Conservation (phyloP, 306 rosid species). For the Lathyrus tuberosus region DNA sequence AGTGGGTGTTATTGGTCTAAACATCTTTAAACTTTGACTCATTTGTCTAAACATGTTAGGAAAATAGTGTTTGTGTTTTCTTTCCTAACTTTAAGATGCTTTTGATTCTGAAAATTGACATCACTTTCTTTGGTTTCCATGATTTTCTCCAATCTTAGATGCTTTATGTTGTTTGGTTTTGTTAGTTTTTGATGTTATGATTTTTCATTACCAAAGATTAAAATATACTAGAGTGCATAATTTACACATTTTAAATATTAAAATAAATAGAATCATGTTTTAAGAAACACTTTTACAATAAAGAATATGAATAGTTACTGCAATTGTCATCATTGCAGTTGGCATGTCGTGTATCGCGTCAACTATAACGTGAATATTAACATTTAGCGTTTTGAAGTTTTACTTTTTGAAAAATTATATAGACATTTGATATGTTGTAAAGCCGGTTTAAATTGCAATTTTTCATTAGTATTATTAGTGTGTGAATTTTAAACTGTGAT, state of each 20-base stretch:
- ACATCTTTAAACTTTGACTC: neutral
- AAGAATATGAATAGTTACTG: too few relatives aligned
- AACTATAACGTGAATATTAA: too few relatives aligned
- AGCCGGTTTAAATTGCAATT: too few relatives aligned
- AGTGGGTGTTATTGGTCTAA: conserved; percentile 41
- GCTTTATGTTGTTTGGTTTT: conserved; percentile 4
- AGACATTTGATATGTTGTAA: too few relatives aligned
- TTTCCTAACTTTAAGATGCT: conserved; percentile 38
- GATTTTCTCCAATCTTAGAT: neutral
- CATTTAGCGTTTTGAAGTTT: too few relatives aligned
- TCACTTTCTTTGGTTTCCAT: conserved; percentile 6
- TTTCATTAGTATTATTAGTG: too few relatives aligned
- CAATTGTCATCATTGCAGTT: too few relatives aligned
- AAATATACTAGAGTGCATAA: neutral
- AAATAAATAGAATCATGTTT: neutral
- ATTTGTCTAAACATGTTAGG: conserved; percentile 8
- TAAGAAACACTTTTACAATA: neutral
- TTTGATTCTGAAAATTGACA: conserved; percentile 32
- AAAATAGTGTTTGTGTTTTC: conserved; percentile 12
- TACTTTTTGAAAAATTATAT: too few relatives aligned
- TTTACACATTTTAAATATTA: neutral
- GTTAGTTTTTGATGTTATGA: neutral
- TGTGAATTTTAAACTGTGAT: too few relatives aligned
- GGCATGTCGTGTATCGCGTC: too few relatives aligned
- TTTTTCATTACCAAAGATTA: conserved; percentile 6